Evolutionary conservation across 768 basidiomycete genomes (phyloP).

Genomic region (Leccinellum rugosiceps): DNA sequence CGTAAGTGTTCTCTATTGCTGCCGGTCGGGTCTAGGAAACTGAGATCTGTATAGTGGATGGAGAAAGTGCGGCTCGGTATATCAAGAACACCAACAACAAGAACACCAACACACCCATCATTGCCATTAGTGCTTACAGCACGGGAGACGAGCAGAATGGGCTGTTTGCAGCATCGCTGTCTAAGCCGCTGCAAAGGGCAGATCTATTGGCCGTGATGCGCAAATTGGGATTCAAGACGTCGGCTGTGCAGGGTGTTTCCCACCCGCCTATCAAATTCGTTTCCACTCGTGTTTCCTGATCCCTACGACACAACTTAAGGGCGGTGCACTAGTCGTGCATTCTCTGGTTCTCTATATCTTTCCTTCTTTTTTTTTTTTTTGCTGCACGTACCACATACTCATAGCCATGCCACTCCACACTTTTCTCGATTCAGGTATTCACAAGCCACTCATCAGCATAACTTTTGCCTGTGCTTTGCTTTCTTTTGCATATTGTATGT

Average conservation of each 20-base stretch:
- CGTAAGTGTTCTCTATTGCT: conserved; percentile 46
- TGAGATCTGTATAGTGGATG: conserved; percentile 60
- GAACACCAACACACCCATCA: conserved; percentile 89
- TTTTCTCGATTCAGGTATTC: conserved; percentile 20
- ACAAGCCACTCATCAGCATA: conserved; percentile 31
- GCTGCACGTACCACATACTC: conserved; percentile 31
- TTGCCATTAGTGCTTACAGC: conserved; percentile 88
- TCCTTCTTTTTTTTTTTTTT: conserved; percentile 21
- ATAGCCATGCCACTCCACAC: conserved; percentile 33
- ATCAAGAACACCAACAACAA: conserved; percentile 97
- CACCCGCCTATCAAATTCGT: conserved; percentile 51
- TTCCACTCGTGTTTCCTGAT: conserved; percentile 33
- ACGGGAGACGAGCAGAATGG: conserved; percentile 65
- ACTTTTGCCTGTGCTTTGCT: conserved; percentile 16
- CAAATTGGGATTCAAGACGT: conserved; percentile 88
- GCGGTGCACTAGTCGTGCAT: conserved; percentile 16
- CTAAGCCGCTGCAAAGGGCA: conserved; percentile 87
- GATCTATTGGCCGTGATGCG: conserved; percentile 81
- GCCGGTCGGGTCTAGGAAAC: conserved; percentile 5
- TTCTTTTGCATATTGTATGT: conserved; percentile 44
- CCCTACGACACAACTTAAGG: neutral
- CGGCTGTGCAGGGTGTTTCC: conserved; percentile 59
- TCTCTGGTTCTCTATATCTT: conserved; percentile 25
- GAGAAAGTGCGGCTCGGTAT: conserved; percentile 94
- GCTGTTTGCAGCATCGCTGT: conserved; percentile 75